Evolutionary conservation across 108 stramenopile species (phyloP).

Genomic region (Bacterosira constricta): DNA sequence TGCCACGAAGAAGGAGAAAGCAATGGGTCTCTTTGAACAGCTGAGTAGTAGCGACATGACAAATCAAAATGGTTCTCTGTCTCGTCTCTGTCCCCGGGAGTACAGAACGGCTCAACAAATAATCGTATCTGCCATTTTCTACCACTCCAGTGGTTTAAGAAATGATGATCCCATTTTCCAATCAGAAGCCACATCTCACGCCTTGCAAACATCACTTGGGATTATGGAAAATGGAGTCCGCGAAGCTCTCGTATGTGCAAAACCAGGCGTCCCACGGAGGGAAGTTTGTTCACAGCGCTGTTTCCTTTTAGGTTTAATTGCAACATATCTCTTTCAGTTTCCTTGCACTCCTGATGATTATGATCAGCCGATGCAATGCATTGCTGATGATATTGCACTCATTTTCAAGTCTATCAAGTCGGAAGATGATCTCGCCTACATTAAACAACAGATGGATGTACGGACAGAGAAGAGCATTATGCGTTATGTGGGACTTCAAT

Average conservation of each 20-base stretch:
- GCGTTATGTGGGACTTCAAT: constrained; percentile 52
- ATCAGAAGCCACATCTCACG: constrained; percentile 13
- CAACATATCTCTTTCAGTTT: constrained; percentile 39
- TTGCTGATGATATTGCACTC: constrained; percentile 25
- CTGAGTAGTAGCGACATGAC: background rate
- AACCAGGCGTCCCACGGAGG: constrained; percentile 9
- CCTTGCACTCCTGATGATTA: background rate
- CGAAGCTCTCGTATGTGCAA: constrained; percentile 16
- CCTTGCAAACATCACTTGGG: constrained; percentile 53
- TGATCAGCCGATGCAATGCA: background rate
- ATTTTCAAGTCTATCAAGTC: constrained; percentile 38
- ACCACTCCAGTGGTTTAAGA: constrained; percentile 37
- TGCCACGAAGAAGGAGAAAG: background rate
- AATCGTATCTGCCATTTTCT: constrained; percentile 57
- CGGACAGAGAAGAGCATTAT: constrained; percentile 55
- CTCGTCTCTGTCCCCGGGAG: constrained; percentile 50
- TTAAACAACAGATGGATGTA: constrained; percentile 35
- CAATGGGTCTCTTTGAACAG: constrained; percentile 14
- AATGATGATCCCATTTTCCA: constrained; percentile 26
- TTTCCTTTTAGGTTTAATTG: constrained; percentile 6
- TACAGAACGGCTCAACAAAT: constrained; percentile 47
- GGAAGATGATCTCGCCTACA: constrained; percentile 36
- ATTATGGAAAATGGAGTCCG: constrained; percentile 79
- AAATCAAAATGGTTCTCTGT: constrained; percentile 57
- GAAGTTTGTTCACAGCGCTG: constrained; percentile 27